phyloP scores from a whole-genome alignment of 208 protist species.

The Trypanosoma vivax region DNA sequence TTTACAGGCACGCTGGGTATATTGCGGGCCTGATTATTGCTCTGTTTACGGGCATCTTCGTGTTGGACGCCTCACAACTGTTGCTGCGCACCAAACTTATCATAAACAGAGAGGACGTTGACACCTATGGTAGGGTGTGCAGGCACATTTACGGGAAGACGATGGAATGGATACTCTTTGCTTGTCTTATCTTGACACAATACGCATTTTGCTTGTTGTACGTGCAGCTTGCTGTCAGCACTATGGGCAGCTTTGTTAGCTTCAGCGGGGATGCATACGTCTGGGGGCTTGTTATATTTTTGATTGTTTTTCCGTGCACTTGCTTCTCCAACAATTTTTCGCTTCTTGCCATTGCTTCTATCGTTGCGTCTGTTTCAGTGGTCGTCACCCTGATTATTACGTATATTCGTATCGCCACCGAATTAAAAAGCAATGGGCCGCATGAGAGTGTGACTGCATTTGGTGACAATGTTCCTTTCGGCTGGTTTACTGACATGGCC shows the following conservation, averaged over 20 bases:
- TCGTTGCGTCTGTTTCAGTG: conserved; percentile 11
- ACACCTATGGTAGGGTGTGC: conserved; percentile 16
- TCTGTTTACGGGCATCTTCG: conserved; percentile 8
- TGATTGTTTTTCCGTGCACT: conserved; percentile 14
- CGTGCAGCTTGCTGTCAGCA: conserved; percentile 15
- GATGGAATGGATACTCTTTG: conserved; percentile 16
- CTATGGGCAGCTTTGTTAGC: conserved; percentile 14
- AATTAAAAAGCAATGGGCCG: conserved; percentile 14
- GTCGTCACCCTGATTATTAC: conserved; percentile 16
- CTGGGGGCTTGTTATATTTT: conserved; percentile 20
- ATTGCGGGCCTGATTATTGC: conserved; percentile 17
- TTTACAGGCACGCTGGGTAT: conserved; percentile 23
- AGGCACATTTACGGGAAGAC: conserved; percentile 17
- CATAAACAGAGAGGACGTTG: conserved; percentile 8
- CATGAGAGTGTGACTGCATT: neutral
- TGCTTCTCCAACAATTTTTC: conserved; percentile 20
- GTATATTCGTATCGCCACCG: neutral
- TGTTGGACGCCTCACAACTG: conserved; percentile 21
- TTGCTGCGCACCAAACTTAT: conserved; percentile 21
- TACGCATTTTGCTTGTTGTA: conserved; percentile 35
- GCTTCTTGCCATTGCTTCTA: conserved; percentile 16
- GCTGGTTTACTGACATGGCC: conserved; percentile 27
- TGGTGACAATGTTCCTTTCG: conserved; percentile 8
- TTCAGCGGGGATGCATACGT: conserved; percentile 15
- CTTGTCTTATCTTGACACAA: conserved; percentile 24